Evolutionary conservation across 2,329 filamentous ascomycete genomes (phyloP), one percentile per base, ranked within the genome.

Genomic region (Phoma sp.): DNA sequence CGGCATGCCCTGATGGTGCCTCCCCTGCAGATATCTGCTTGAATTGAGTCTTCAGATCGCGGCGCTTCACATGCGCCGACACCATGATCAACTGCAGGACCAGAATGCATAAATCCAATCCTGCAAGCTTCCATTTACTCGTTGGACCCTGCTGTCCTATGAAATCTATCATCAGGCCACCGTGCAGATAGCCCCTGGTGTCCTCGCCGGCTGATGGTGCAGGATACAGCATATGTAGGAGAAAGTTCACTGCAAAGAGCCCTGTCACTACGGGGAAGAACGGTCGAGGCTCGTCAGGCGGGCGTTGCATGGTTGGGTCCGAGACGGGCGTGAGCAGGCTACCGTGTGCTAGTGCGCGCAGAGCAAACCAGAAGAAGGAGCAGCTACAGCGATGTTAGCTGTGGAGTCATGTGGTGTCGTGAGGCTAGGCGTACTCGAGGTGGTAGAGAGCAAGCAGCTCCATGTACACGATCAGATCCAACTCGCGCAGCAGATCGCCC

Each of bases 131-230:
- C 43, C 80, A 69, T 65, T 81, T 82, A 48, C 82, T 81, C 3
- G 81, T 79, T 2, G 85, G 84, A 2, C 81, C 82, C 61, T 81
- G 78, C 69, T 87, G 84, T 15, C 86, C 85, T 48, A 88, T 83
- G 65, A 88, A 87, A 71, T 88, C 85, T 65, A 88, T 85, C 61
- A 86, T 79, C 44, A 88, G 61, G 2, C 86, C 84, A 6, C 86
- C 85, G 65, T 88, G 84, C 12, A 87, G 74, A 67, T 87, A 87
- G 27, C 78, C 79, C 61, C 79, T 65, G 5, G 79, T 81, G 19
- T 77, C 76, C 60, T 82, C 80, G 25, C 78, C 78, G 2, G 77
- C 80, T 3, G 74, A 66, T 1, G 80, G 80, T 6, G 74, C 70
- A 24, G 66, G 59, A 43, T 72, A 73, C 6, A 72, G 65, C 36